phyloP scores from a whole-genome alignment of 345 rosid genomes.

The Populus pruinosa region DNA sequence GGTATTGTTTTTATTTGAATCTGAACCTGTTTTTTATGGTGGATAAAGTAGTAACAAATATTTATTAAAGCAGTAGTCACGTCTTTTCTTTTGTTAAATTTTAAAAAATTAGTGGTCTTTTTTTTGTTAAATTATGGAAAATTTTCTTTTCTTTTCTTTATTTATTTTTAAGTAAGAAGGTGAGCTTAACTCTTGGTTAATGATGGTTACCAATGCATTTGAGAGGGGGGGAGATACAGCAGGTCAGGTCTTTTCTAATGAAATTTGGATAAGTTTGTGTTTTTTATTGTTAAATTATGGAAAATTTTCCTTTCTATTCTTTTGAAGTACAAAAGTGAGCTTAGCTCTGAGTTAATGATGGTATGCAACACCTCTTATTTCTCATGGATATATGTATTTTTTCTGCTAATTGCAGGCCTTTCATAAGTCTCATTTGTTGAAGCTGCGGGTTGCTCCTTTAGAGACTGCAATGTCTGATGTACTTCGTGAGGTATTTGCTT shows the following conservation, averaged over 20 bases:
- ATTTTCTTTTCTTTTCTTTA: not conserved
- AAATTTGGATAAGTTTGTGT: not conserved
- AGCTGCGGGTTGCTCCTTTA: slow-evolving; percentile 90
- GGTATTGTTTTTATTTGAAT: slow-evolving; percentile 40
- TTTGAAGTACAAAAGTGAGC: not conserved
- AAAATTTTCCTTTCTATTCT: not conserved
- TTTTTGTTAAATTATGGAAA: not conserved
- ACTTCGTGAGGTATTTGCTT: slow-evolving; percentile 71
- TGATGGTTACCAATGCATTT: too few relatives aligned
- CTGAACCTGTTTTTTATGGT: slow-evolving; percentile 4
- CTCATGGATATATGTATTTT: slow-evolving; percentile 4
- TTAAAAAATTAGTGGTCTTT: not conserved
- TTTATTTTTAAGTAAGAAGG: not conserved
- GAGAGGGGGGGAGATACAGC: too few relatives aligned
- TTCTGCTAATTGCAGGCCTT: slow-evolving; percentile 59
- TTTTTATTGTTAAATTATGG: not conserved
- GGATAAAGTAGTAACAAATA: not conserved
- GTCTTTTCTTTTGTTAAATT: not conserved
- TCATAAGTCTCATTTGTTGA: slow-evolving; percentile 83
- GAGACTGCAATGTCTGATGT: slow-evolving; percentile 99
- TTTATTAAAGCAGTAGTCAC: not conserved
- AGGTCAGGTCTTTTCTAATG: too few relatives aligned
- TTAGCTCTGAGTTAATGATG: not conserved
- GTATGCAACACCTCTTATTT: not conserved
- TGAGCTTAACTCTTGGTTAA: not conserved